Conservation (phyloP, 106 monocot genomes). For the Agapanthus africanus region DNA sequence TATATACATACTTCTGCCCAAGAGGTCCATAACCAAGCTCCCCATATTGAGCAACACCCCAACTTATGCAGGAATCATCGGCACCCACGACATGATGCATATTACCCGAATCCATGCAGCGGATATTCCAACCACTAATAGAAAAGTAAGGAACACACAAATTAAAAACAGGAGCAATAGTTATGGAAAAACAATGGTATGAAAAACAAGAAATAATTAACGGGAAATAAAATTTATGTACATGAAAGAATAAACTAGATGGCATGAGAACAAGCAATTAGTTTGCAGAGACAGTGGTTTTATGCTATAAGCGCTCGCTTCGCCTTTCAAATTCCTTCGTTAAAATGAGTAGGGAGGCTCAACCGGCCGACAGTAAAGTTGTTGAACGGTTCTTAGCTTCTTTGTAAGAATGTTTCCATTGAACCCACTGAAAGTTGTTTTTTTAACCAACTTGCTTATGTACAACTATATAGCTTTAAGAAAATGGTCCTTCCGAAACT, state of each 20-base stretch:
- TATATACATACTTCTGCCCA: conserved; percentile 86
- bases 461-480: too few relatives aligned
- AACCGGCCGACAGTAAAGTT: too few relatives aligned
- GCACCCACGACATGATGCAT: conserved; percentile 97
- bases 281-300: too few relatives aligned
- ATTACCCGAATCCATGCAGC: conserved; percentile 95
- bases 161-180: background rate
- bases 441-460: too few relatives aligned
- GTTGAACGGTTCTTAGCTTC: too few relatives aligned
- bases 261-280: background rate
- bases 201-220: background rate
- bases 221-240: background rate
- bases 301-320: too few relatives aligned
- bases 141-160: conserved; percentile 8
- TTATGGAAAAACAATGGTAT: conserved; percentile 3
- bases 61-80: conserved; percentile 95
- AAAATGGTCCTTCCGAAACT: too few relatives aligned
- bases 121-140: conserved; percentile 94
- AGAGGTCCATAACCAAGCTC: conserved; percentile 90
- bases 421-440: too few relatives aligned
- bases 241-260: background rate
- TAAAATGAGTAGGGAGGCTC: too few relatives aligned
- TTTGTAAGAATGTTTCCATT: too few relatives aligned
- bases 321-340: too few relatives aligned
- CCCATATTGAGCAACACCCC: conserved; percentile 72